Evolutionary conservation across 148 eudicot genomes (phyloP), one percentile per base, ranked within the genome.

Genomic region (Rhododendron henanense): DNA sequence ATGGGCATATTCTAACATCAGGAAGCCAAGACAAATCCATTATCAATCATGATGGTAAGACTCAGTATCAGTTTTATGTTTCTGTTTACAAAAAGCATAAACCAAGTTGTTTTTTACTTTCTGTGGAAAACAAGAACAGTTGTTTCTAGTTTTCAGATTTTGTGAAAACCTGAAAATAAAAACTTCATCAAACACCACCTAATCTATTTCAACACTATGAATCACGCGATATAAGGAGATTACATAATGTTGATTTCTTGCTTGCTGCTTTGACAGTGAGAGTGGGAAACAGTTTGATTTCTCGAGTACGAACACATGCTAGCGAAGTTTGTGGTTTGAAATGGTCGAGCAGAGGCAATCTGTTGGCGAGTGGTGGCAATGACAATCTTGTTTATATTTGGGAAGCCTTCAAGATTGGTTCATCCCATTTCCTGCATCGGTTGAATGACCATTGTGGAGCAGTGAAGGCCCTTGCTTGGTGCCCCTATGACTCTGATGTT

Each of bases 391-490:
- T 91, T 31, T 89, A 88, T 89, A 86, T 91, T 51, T 91, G 91
- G 91, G 91, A 91, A 44, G 87, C 88, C 18, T 83, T 85, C 10
- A 89, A 57, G 61, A 88, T 88, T 85, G 81, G 81, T 79, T 89
- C 93, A 77, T 80, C 80, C 33, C 83, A 74, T 65, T 79, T 80
- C 55, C 31, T 91, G 76, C 81, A 91, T 83, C 44, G 88, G 81
- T 59, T 91, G 19, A 78, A 84, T 11, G 86, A 79, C 28, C 93
- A 91, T 78, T 41, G 14, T n/a, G 90, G 87, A 7, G 87, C 91
- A 75, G 93, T 91, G 15, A 91, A 89, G 85, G 93, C 93, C 65
- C 90, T 91, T 13, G 91, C 91, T 10, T 91, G 93, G 93, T 91
- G 91, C 50, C 93, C 93, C 2, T 79, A 89, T 79, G 73, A 89